These are phyloP conservation scores for Arthrobotrys sphaeroides DNA, from an alignment of 2,329 filamentous ascomycete genomes.

Conservation along the genomic window DNA sequence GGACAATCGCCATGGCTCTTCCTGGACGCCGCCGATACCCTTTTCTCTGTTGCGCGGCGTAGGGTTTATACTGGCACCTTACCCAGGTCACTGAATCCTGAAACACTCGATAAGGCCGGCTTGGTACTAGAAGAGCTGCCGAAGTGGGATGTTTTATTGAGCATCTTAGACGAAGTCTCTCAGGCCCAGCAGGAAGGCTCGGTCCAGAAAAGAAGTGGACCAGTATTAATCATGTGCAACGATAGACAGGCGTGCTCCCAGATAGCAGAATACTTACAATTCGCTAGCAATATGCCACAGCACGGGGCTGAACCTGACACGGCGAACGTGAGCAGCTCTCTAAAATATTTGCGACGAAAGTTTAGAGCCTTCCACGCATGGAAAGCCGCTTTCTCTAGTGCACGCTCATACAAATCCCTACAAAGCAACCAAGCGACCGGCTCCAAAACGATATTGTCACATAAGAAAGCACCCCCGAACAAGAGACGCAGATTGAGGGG, in stretches of 20 bases:
- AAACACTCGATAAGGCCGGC: constrained; percentile 68
- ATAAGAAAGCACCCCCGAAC: constrained; percentile 73
- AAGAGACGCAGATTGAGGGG: constrained; percentile 87
- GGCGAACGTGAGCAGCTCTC: neutral
- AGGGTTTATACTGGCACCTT: constrained; percentile 83
- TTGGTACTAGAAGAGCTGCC: constrained; percentile 92
- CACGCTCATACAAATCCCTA: constrained; percentile 66
- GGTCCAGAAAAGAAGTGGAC: constrained; percentile 82
- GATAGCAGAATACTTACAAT: constrained; percentile 87
- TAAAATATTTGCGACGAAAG: constrained; percentile 74
- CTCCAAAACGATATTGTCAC: constrained; percentile 38
- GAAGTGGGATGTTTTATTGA: constrained; percentile 90
- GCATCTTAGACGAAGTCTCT: constrained; percentile 92
- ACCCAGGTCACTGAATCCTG: constrained; percentile 68
- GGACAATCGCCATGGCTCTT: constrained; percentile 96
- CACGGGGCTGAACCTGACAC: constrained; percentile 60
- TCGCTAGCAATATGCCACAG: constrained; percentile 77
- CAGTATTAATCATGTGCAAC: constrained; percentile 93
- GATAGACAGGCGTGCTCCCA: constrained; percentile 87
- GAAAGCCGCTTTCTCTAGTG: constrained; percentile 87
- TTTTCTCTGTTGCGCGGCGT: constrained; percentile 88
- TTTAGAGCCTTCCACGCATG: constrained; percentile 87
- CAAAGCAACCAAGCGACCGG: constrained; percentile 55
- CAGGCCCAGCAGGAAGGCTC: constrained; percentile 87
- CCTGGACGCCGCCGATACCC: constrained; percentile 89